These are phyloP conservation scores for Annona cherimola DNA, from an alignment of 164 flowering plant species.

Conservation along the genomic window DNA sequence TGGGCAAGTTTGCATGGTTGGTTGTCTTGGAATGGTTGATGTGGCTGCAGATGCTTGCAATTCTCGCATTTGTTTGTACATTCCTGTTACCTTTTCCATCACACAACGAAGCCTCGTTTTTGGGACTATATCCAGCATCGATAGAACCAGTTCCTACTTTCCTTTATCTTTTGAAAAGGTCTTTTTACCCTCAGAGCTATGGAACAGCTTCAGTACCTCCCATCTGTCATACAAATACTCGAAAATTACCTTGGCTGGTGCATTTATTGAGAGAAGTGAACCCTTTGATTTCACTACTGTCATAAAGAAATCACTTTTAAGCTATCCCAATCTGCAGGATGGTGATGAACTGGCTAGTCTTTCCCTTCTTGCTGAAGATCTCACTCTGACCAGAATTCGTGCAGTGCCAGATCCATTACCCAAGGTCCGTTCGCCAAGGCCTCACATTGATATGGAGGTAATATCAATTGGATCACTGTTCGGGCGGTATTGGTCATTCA, in stretches of 20 bases:
- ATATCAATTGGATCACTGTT: constrained; percentile 66
- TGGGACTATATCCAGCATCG: constrained; percentile 59
- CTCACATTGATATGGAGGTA: constrained; percentile 45
- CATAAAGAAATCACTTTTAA: constrained; percentile 62
- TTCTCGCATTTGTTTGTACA: constrained; percentile 60
- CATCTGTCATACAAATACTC: constrained; percentile 53
- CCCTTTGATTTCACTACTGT: constrained; percentile 49
- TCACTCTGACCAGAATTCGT: constrained; percentile 44
- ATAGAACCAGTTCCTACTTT: constrained; percentile 27
- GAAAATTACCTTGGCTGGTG: constrained; percentile 45
- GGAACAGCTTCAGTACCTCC: constrained; percentile 36
- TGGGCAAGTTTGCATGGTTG: constrained; percentile 94
- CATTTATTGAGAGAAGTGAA: constrained; percentile 53
- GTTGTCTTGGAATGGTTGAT: constrained; percentile 48
- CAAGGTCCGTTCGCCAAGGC: constrained; percentile 20
- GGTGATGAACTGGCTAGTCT: constrained; percentile 33
- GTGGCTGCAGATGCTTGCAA: constrained; percentile 36
- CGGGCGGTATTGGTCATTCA: constrained; percentile 45
- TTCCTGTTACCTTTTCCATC: constrained; percentile 64
- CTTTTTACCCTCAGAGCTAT: constrained; percentile 41
- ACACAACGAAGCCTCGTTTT: constrained; percentile 56
- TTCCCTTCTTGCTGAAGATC: constrained; percentile 68
- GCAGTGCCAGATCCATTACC: constrained; percentile 43
- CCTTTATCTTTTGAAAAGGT: constrained; percentile 63
- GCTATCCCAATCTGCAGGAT: constrained; percentile 56